Conservation (phyloP, 345 rosid species). For the Acer yangbiense region DNA sequence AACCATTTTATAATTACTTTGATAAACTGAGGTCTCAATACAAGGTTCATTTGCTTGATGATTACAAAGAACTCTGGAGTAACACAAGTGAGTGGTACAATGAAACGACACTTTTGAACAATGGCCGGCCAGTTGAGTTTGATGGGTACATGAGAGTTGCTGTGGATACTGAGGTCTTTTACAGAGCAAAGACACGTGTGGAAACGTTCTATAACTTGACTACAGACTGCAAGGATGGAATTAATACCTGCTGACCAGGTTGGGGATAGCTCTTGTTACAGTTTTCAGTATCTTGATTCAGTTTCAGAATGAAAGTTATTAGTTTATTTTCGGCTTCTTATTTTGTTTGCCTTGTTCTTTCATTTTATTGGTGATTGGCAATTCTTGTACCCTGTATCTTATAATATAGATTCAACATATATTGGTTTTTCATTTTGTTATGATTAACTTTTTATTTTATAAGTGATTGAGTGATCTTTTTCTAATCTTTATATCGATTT, state of each 20-base stretch:
- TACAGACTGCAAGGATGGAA: slow-evolving; percentile 86
- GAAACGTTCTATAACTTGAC: slow-evolving; percentile 93
- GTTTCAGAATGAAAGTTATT: slow-evolving; percentile 18
- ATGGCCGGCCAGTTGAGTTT: slow-evolving; percentile 72
- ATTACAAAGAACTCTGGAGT: slow-evolving; percentile 79
- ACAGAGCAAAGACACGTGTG: slow-evolving; percentile 68
- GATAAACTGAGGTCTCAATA: slow-evolving; percentile 88
- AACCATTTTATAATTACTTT: slow-evolving; percentile 82
- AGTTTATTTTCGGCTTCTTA: slow-evolving; percentile 21
- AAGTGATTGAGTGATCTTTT: neutral
- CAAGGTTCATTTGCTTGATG: slow-evolving; percentile 85
- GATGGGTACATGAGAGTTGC: slow-evolving; percentile 98
- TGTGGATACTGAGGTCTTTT: slow-evolving; percentile 89
- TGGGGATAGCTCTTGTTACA: slow-evolving; percentile 18
- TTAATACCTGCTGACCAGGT: slow-evolving; percentile 76
- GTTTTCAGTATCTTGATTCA: slow-evolving; percentile 19
- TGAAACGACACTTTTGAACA: slow-evolving; percentile 65
- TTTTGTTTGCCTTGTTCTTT: slow-evolving; percentile 23
- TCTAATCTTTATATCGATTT: neutral
- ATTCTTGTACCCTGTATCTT: slow-evolving; percentile 23
- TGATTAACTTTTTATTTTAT: neutral
- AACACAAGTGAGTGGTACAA: slow-evolving; percentile 87
- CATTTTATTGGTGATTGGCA: slow-evolving; percentile 15
- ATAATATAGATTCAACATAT: slow-evolving; percentile 22
- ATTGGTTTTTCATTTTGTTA: neutral